phyloP scores from a whole-genome alignment of 495 filamentous ascomycete species.

The Lepraria neglecta region DNA sequence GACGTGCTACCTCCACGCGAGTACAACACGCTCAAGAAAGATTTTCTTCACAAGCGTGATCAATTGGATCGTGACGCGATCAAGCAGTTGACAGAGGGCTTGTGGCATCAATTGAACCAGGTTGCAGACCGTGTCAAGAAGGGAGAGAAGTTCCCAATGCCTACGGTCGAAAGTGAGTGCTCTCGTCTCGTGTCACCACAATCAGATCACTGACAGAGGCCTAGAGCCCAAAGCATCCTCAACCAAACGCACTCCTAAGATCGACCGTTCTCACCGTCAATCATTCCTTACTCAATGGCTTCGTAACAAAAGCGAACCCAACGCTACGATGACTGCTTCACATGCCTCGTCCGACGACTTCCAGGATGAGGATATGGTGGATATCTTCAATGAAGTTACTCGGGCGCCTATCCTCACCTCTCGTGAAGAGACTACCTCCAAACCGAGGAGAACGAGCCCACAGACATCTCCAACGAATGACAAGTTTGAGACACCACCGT shows the following conservation, averaged over 20 bases:
- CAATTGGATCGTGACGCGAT: not conserved
- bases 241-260: not conserved
- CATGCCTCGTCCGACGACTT: slow-evolving; percentile 19
- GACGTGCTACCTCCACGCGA: slow-evolving; percentile 21
- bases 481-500: slow-evolving; percentile 17
- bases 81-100: slow-evolving; percentile 13
- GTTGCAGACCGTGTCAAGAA: slow-evolving; percentile 12
- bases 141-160: slow-evolving; percentile 3
- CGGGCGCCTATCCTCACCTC: not conserved
- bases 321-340: not conserved
- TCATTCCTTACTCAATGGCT: slow-evolving; percentile 8
- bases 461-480: slow-evolving; percentile 9
- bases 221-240: not conserved
- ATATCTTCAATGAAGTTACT: slow-evolving; percentile 2
- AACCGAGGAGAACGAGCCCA: not conserved
- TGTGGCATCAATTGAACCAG: slow-evolving; percentile 2
- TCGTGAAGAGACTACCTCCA: not conserved
- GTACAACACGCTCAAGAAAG: slow-evolving; percentile 5
- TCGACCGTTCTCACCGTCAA: not conserved
- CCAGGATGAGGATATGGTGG: slow-evolving; percentile 3
- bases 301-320: slow-evolving; percentile 17
- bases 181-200: too few species aligned
- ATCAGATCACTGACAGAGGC: not conserved
- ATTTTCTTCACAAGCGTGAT: slow-evolving; percentile 19
- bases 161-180: not conserved